A percentile compares a stretch with the other conserved stretches of the same genome.
Evolutionary conservation across 2,329 filamentous ascomycete genomes (phyloP).

Genomic region (Paraphoma sp.): DNA sequence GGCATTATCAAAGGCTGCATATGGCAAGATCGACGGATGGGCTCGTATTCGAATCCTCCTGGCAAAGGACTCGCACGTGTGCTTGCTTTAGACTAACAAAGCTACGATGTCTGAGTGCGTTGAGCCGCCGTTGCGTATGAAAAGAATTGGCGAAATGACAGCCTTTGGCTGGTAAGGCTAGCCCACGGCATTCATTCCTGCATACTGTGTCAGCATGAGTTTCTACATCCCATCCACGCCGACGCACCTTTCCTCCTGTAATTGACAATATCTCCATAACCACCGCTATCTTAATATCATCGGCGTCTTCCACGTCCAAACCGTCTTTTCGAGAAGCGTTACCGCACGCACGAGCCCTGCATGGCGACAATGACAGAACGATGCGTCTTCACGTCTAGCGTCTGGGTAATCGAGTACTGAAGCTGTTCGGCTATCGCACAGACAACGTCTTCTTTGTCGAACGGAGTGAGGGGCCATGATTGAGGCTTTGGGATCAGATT

Average conservation of each 20-base stretch:
- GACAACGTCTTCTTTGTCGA: no score
- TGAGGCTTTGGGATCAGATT: no score
- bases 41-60: background rate
- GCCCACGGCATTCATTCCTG: no score
- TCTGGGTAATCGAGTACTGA: no score
- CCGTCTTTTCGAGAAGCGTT: constrained; percentile 50
- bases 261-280: constrained; percentile 24
- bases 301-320: constrained; percentile 57
- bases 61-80: no score
- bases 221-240: background rate
- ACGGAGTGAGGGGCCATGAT: no score
- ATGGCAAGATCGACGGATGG: background rate
- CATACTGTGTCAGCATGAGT: background rate
- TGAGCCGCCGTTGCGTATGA: background rate
- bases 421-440: no score
- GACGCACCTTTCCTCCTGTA: background rate
- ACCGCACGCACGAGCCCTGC: constrained; percentile 49
- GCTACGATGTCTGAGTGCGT: background rate
- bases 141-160: background rate
- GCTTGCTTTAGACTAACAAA: background rate
- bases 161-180: no score
- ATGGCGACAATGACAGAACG: constrained; percentile 52
- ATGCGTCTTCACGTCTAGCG: constrained; percentile 24
- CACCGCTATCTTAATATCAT: constrained; percentile 58
- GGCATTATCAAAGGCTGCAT: background rate